A percentile compares a stretch with the other conserved stretches of the same genome.
These are phyloP conservation scores for Rhodofomes roseus DNA, from an alignment of 1,284 basidiomycete genomes.

Conservation along the genomic window DNA sequence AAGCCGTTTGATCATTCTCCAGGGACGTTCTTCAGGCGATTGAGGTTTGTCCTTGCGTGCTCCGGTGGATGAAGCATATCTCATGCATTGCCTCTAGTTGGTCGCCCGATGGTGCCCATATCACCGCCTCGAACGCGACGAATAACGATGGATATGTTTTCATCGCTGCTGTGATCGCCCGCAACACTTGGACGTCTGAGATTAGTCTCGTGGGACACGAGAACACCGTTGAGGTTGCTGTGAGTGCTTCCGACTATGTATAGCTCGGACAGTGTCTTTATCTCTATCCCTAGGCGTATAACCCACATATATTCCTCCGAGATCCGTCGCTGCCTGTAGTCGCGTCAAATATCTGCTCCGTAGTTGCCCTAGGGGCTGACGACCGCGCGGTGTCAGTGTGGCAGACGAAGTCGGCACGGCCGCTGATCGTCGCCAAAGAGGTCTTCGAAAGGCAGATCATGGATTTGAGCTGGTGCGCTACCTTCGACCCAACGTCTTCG, in stretches of 20 bases:
- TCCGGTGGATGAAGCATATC: not conserved
- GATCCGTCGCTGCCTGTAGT: conserved; percentile 60
- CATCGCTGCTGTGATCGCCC: conserved; percentile 91
- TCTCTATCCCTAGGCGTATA: conserved; percentile 65
- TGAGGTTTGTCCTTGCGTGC: conserved; percentile 53
- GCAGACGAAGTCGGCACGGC: conserved; percentile 88
- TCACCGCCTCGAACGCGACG: conserved; percentile 96
- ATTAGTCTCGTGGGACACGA: conserved; percentile 96
- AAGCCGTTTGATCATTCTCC: conserved; percentile 95
- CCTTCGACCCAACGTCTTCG: not conserved
- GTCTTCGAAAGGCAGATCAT: conserved; percentile 94
- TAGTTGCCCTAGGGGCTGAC: conserved; percentile 89
- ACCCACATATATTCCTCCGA: conserved; percentile 87
- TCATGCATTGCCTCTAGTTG: conserved; percentile 53
- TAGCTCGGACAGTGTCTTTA: conserved; percentile 5
- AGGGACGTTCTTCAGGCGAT: conserved; percentile 90
- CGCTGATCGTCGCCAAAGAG: conserved; percentile 89
- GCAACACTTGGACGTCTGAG: conserved; percentile 84
- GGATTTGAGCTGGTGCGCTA: conserved; percentile 87
- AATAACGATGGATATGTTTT: conserved; percentile 96
- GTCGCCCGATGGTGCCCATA: conserved; percentile 98
- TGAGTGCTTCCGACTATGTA: conserved; percentile 34
- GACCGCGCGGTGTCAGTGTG: conserved; percentile 88
- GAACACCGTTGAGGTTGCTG: conserved; percentile 95
- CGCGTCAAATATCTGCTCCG: conserved; percentile 77